Evolutionary conservation across 495 filamentous ascomycete genomes (phyloP), one percentile per base, ranked within the genome.

Genomic region (Sordaria brevicollis): DNA sequence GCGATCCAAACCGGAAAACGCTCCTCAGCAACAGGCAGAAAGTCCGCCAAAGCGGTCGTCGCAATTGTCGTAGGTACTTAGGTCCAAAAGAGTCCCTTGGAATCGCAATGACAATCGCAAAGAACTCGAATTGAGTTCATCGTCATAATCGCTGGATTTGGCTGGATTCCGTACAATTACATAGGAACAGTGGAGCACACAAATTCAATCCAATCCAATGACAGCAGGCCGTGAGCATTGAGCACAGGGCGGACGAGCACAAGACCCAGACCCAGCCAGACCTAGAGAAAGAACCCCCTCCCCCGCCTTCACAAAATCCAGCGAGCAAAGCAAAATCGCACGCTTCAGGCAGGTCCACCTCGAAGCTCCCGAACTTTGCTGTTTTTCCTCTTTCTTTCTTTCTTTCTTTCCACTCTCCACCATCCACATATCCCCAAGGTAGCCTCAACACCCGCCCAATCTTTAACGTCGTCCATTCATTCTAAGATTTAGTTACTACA

Each of bases 231-330:
- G 19, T 38, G 35, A 19, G 38, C 37, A 17, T 34, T 34, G 19
- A 54, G 65, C 36, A 67, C 69, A 7, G 33, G 17, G 66, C 37
- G 25, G 35, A n/a, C 33, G 34, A 43, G 39, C 66, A 36, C 25
- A 41, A 65, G 36, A 35, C 54, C 19, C 31, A 37, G 66, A 43
- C 19, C 65, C 35, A 41, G 72, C 65, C 35, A 41, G 72, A 70
- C 74, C 69, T 69, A 70, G 70, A 77, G 71, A 74, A 72, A 76
- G 72, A 75, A 73, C 72, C 78, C 77, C 74, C 76, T 77, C 78
- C 78, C 77, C 80, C 77, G 75, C 76, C 76, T 80, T 79, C 73
- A 74, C 71, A 81, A 82, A 76, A 79, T 77, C 71, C 71, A 76
- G 71, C 76, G n/a, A 77, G 39, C 71, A 70, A 49, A 38, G 70